phyloP scores from a whole-genome alignment of 2,329 filamentous ascomycete genomes.

The Orbilia brochopaga region DNA sequence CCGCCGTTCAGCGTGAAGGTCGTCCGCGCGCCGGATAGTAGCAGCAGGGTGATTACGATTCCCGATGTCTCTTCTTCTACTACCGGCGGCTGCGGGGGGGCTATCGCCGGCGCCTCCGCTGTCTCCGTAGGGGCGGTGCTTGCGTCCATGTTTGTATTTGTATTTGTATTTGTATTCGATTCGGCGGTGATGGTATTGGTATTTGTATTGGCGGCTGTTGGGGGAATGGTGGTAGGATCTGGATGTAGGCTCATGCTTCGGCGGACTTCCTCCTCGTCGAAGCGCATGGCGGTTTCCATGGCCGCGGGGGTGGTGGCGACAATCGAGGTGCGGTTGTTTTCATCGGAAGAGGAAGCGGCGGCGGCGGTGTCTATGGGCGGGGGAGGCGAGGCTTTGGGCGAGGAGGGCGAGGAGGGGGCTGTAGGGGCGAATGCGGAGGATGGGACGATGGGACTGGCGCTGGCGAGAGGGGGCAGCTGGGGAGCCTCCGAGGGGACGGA shows the following conservation, averaged over 20 bases:
- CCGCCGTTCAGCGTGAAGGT: constrained; percentile 53
- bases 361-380: constrained; percentile 34
- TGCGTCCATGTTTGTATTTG: constrained; percentile 3
- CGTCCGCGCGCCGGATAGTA: constrained; percentile 54
- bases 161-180: too few species aligned
- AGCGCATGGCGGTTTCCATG: constrained; percentile 48
- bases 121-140: constrained; percentile 43
- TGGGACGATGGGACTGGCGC: constrained; percentile 16
- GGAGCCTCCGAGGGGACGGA: background rate
- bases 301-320: constrained; percentile 42
- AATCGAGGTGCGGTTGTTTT: constrained; percentile 26
- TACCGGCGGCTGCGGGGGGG: constrained; percentile 14
- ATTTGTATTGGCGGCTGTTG: background rate
- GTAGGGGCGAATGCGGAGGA: constrained; percentile 36
- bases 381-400: constrained; percentile 49
- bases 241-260: background rate
- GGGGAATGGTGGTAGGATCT: background rate
- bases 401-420: constrained; percentile 41
- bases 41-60: constrained; percentile 49
- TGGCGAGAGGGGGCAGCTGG: background rate
- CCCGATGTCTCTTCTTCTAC: constrained; percentile 39
- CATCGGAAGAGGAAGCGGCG: constrained; percentile 20
- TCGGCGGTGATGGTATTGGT: constrained; percentile 18
- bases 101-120: constrained; percentile 8
- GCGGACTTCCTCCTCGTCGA: constrained; percentile 36